phyloP scores from a whole-genome alignment of 495 filamentous ascomycete species.

The Saxophila tyrrhenica region DNA sequence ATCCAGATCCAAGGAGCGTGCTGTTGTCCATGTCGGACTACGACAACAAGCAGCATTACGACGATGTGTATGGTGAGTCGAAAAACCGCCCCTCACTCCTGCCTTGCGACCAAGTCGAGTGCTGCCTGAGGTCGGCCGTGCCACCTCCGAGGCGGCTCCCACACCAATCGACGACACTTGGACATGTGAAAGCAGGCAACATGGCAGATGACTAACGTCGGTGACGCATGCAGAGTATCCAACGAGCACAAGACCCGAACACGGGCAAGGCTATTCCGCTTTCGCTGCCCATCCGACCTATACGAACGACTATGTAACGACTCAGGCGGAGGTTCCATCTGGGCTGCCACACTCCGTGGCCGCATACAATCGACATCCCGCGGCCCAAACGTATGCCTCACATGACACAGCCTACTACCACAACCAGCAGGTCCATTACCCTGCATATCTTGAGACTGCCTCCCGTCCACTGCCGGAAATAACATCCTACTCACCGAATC shows the following conservation, averaged over 20 bases:
- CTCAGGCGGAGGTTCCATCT: slow-evolving; percentile 29
- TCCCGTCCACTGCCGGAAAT: slow-evolving; percentile 47
- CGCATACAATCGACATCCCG: slow-evolving; percentile 21
- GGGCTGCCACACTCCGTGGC: slow-evolving; percentile 20
- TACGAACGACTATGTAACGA: slow-evolving; percentile 23
- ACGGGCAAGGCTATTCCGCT: slow-evolving; percentile 25
- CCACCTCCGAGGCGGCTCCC: slow-evolving; percentile 4
- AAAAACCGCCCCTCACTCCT: slow-evolving; percentile 12
- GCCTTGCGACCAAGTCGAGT: slow-evolving; percentile 1
- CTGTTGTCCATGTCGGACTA: slow-evolving; percentile 45
- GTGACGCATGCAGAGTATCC: slow-evolving; percentile 19
- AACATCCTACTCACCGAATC: slow-evolving; percentile 52
- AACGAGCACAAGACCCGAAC: slow-evolving; percentile 32
- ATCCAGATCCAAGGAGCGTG: slow-evolving; percentile 11
- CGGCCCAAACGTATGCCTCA: slow-evolving; percentile 24
- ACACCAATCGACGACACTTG: neutral
- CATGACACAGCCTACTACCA: slow-evolving; percentile 38
- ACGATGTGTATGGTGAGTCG: slow-evolving; percentile 37
- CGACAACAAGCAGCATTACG: slow-evolving; percentile 36
- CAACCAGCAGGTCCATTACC: slow-evolving; percentile 30
- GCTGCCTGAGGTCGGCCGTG: slow-evolving; percentile 10
- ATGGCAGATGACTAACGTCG: slow-evolving; percentile 20
- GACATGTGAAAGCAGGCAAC: slow-evolving; percentile 11
- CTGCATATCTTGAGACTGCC: slow-evolving; percentile 41
- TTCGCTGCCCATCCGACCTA: slow-evolving; percentile 27